Percentiles rank a stretch among this genome's conserved stretches.
phyloP scores from a whole-genome alignment of 495 filamentous ascomycete genomes.

The Lepidopterella palustris region DNA sequence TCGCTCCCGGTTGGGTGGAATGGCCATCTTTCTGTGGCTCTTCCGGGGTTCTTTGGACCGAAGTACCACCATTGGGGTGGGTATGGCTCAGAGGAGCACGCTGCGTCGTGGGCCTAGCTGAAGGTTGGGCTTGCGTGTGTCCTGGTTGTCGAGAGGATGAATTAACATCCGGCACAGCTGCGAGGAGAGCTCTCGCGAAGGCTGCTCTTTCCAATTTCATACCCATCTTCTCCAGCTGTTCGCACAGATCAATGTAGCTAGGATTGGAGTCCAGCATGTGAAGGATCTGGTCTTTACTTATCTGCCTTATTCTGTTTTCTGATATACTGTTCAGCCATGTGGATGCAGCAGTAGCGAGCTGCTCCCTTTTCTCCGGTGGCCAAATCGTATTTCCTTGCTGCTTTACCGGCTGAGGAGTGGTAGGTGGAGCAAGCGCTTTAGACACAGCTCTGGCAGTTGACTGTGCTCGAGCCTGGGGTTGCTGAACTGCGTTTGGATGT shows the following conservation, averaged over 20 bases:
- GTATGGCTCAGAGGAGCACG: background rate
- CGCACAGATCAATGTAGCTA: slow-evolving; percentile 46
- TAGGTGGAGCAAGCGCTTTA: background rate
- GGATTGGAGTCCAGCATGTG: slow-evolving; percentile 44
- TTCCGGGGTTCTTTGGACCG: background rate
- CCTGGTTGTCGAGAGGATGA: slow-evolving; percentile 12
- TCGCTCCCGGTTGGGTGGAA: background rate
- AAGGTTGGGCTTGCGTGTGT: background rate
- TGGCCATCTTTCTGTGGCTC: background rate
- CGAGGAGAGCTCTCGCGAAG: slow-evolving; percentile 43
- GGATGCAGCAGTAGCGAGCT: slow-evolving; percentile 30
- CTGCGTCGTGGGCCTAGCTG: background rate
- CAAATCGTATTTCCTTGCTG: slow-evolving; percentile 31
- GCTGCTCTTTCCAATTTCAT: slow-evolving; percentile 41
- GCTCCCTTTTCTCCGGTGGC: slow-evolving; percentile 35
- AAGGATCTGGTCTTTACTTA: slow-evolving; percentile 33
- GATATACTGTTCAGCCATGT: slow-evolving; percentile 28
- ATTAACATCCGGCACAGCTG: slow-evolving; percentile 41
- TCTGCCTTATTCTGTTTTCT: slow-evolving; percentile 26
- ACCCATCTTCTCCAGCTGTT: slow-evolving; percentile 41
- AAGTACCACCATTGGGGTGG: background rate
- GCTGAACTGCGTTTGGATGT: background rate
- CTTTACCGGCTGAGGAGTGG: background rate
- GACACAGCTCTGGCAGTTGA: background rate
- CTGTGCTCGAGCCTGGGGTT: background rate